These are phyloP conservation scores for Paxillus involutus DNA, from an alignment of 768 basidiomycete species.

Conservation along the genomic window DNA sequence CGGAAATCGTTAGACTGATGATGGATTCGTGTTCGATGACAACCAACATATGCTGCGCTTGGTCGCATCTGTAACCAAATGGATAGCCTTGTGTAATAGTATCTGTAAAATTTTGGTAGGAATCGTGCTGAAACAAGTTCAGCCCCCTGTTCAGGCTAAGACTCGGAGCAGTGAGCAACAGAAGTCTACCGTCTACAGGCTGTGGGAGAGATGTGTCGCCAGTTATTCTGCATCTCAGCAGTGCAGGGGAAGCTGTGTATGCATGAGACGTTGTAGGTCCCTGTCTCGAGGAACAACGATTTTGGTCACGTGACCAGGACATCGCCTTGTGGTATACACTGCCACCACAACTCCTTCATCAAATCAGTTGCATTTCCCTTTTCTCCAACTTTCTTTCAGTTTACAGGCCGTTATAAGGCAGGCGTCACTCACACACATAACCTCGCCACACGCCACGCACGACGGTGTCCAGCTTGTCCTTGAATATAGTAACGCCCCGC, in stretches of 20 bases:
- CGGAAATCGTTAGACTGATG: constrained; percentile 67
- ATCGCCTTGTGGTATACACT: constrained; percentile 13
- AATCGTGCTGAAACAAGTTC: no score
- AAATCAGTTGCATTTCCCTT: constrained; percentile 1
- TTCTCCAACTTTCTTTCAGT: constrained; percentile 9
- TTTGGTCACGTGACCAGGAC: constrained; percentile 20
- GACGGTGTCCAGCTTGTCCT: constrained; percentile 3
- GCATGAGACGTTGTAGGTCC: no score
- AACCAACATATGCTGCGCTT: neutral
- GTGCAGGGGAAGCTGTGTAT: no score
- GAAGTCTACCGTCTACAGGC: neutral
- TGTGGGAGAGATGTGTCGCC: neutral
- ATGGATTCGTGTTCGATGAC: neutral
- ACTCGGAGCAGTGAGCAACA: no score
- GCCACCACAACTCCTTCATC: constrained; percentile 10
- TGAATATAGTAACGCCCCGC: constrained; percentile 1
- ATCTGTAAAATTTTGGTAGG: no score
- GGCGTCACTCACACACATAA: neutral
- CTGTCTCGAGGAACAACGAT: no score
- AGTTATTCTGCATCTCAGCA: no score
- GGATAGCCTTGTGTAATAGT: neutral
- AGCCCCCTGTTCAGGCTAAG: no score
- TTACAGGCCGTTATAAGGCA: constrained; percentile 1
- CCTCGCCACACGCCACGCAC: neutral
- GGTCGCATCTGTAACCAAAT: neutral